Percentiles rank a stretch among this genome's conserved stretches.
Evolutionary conservation across 257 asterid species (phyloP).

Genomic region (Petrea volubilis): DNA sequence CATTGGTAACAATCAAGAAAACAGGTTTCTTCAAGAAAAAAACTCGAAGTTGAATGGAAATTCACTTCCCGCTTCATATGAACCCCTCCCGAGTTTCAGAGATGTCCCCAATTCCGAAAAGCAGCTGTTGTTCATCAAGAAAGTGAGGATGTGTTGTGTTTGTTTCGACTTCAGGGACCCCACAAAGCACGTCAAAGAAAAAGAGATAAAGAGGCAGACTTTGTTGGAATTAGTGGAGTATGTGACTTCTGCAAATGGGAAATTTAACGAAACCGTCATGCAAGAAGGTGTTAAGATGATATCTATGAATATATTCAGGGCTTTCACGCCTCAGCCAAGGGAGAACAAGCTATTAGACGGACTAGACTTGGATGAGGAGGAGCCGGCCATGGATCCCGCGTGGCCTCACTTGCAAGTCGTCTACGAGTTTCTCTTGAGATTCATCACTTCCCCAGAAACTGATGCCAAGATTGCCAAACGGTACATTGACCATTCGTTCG

Average conservation of each 20-base stretch:
- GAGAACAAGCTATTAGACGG: constrained; percentile 33
- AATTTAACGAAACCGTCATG: constrained; percentile 29
- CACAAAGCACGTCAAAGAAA: constrained; percentile 32
- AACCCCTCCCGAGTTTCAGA: constrained; percentile 31
- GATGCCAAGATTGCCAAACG: constrained; percentile 35
- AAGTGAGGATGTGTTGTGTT: constrained; percentile 31
- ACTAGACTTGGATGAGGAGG: constrained; percentile 37
- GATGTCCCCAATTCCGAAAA: constrained; percentile 32
- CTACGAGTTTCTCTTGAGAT: constrained; percentile 29
- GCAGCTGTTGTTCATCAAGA: constrained; percentile 32
- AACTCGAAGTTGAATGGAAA: constrained; percentile 11
- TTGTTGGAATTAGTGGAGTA: constrained; percentile 38
- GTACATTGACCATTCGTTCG: constrained; percentile 31
- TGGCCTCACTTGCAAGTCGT: constrained; percentile 44
- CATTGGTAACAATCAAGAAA: constrained; percentile 9
- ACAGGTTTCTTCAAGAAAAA: constrained; percentile 6
- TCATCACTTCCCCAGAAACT: constrained; percentile 35
- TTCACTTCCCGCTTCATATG: neutral
- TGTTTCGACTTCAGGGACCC: constrained; percentile 30
- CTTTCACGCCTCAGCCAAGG: constrained; percentile 38
- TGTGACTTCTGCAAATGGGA: constrained; percentile 30
- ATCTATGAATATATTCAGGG: constrained; percentile 34
- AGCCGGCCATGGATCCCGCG: constrained; percentile 36
- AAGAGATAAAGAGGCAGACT: constrained; percentile 38
- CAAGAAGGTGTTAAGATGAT: constrained; percentile 33